Evolutionary conservation across 306 rosid species (phyloP), one percentile per base, ranked within the genome.

Genomic region (Vachellia pachyceras): DNA sequence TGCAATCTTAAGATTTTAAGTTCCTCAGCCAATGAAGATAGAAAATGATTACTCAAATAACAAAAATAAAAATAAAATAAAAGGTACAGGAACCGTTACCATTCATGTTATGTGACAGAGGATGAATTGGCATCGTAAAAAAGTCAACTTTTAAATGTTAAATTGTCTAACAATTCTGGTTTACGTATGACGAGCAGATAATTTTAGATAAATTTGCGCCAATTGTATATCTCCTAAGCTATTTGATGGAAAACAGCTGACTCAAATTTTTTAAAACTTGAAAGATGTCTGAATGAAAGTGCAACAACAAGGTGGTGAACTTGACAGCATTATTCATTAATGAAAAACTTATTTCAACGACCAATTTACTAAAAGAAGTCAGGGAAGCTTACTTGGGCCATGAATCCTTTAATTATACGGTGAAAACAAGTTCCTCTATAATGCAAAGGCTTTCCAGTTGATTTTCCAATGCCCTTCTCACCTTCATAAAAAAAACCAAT

Each of bases 351-450:
- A 50, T 40, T 40, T 73, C 50, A 52, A 37, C 23, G 14, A 11
- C 20, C n/a, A 69, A 61, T 42, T 69, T 10, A 74, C 17, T 18
- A 57, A 68, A 58, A 36, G 69, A 55, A 70, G 61, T 15, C 37
- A 77, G 79, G 37, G 54, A 6, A 76, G 85, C 98, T 80, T 91
- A 96, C 99, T 81, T 96, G 99, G 80, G 98, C 97, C 98, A 96
- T 96, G 75, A 94, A 96, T 76, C 97, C 99, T 88, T 87, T 88
- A 76, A 96, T 94, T 77, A 96, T 86, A 65, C 98, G 94, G 85
- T 96, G 99, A 78, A 96, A 90, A 54, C 69, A 67, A 17, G 99
- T 86, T 61, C 97, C 99, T 85, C 90, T 91, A 85, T 74, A 96
- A 84, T 94, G 97, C 82, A 94, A 91, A 80, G 95, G 97, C 83